Percentiles rank a stretch among this genome's conserved stretches.
Conservation (phyloP, 169 alveolate species). For the Plasmodium cynomolgi region DNA sequence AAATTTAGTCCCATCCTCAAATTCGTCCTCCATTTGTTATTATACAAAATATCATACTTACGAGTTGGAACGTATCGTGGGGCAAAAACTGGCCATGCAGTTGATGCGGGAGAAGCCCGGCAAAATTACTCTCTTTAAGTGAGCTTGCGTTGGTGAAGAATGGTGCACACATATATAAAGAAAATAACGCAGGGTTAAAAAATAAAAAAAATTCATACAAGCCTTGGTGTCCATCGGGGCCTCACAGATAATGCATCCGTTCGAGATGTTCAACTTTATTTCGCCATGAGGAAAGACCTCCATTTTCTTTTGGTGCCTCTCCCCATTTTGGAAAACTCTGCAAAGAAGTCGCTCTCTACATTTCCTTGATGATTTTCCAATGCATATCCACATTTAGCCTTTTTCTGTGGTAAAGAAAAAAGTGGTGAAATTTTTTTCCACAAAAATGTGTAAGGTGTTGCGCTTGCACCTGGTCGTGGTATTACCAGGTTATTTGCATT, state of each 20-base stretch:
- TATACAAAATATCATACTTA: constrained; percentile 82
- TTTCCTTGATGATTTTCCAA: constrained; percentile 42
- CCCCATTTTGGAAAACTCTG: background rate
- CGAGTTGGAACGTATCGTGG: constrained; percentile 84
- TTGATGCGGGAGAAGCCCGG: constrained; percentile 79
- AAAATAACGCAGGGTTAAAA: background rate
- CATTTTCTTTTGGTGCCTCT: background rate
- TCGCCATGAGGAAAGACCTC: background rate
- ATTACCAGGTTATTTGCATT: background rate
- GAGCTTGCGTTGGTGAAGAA: background rate
- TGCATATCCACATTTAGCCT: constrained; percentile 38
- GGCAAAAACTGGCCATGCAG: constrained; percentile 63
- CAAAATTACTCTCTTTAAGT: constrained; percentile 80
- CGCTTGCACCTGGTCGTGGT: background rate
- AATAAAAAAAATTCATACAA: background rate
- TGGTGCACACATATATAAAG: background rate
- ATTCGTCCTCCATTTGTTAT: constrained; percentile 77
- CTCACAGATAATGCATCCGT: background rate
- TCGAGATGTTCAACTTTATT: background rate
- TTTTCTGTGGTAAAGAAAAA: constrained; percentile 29
- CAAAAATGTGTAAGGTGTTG: background rate
- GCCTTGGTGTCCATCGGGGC: background rate
- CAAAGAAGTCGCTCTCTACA: background rate
- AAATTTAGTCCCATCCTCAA: constrained; percentile 21
- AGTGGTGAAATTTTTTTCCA: background rate